These are phyloP conservation scores for Babjeviella inositovora DNA, from an alignment of 805 yeast genomes.

Conservation along the genomic window DNA sequence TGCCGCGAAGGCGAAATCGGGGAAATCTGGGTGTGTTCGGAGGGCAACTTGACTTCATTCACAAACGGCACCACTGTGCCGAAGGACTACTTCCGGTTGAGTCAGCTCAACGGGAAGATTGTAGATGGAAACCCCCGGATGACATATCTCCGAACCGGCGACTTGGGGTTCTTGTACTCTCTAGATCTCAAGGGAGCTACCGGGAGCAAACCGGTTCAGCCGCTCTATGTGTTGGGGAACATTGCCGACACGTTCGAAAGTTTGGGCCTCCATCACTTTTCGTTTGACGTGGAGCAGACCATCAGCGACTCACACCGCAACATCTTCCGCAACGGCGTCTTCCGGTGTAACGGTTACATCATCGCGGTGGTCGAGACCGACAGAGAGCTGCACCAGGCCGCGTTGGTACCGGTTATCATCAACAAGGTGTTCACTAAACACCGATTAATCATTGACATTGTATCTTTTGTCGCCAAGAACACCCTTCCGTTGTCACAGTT, in stretches of 20 bases:
- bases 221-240: conserved; percentile 58
- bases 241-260: conserved; percentile 88
- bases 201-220: conserved; percentile 22
- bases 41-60: conserved; percentile 57
- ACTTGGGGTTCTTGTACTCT: conserved; percentile 84
- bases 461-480: conserved; percentile 57
- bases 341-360: conserved; percentile 70
- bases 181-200: too few species aligned
- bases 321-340: conserved; percentile 52
- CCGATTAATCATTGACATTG: conserved; percentile 69
- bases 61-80: conserved; percentile 33
- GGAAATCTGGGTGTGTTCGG: conserved; percentile 92
- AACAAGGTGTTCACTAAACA: conserved; percentile 67
- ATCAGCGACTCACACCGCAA: conserved; percentile 34
- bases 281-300: conserved; percentile 63
- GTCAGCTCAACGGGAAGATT: conserved; percentile 53
- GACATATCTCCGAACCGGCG: conserved; percentile 78
- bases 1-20: conserved; percentile 90
- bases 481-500: conserved; percentile 56
- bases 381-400: conserved; percentile 35
- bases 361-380: conserved; percentile 59
- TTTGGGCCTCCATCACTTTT: conserved; percentile 84
- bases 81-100: conserved; percentile 6
- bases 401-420: conserved; percentile 72
- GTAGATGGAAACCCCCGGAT: conserved; percentile 46